Conservation (phyloP, 2,329 filamentous ascomycete species). For the Diaporthe amygdali region DNA sequence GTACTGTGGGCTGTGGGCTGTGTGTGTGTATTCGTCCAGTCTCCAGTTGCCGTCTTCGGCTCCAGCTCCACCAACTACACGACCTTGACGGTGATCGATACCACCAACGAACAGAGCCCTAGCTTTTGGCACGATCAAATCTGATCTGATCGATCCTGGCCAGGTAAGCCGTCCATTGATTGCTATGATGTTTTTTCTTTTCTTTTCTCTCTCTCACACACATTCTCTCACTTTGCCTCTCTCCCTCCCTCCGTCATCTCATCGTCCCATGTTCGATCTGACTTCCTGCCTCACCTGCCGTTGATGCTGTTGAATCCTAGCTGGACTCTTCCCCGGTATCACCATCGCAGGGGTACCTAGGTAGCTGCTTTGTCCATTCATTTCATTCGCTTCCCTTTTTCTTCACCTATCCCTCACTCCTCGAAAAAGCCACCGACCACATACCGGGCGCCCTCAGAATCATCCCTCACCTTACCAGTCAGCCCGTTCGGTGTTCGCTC, state of each 20-base stretch:
- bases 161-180: background rate
- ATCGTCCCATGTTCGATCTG: constrained; percentile 1
- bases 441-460: background rate
- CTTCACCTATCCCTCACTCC: background rate
- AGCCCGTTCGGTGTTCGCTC: background rate
- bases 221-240: background rate
- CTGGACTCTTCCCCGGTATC: constrained; percentile 1
- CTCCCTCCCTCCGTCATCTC: background rate
- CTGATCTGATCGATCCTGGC: background rate
- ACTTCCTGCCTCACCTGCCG: background rate
- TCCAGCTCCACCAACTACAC: no score
- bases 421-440: background rate
- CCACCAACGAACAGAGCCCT: no score
- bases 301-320: constrained; percentile 5
- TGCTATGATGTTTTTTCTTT: background rate
- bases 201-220: background rate
- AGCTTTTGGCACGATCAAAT: no score
- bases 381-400: background rate
- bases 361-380: background rate
- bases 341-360: background rate
- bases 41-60: no score
- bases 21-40: background rate
- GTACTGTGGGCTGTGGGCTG: no score
- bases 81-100: background rate
- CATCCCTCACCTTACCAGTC: background rate